phyloP scores from a whole-genome alignment of 2,329 filamentous ascomycete species.

The Sporothrix pseudoabietina region DNA sequence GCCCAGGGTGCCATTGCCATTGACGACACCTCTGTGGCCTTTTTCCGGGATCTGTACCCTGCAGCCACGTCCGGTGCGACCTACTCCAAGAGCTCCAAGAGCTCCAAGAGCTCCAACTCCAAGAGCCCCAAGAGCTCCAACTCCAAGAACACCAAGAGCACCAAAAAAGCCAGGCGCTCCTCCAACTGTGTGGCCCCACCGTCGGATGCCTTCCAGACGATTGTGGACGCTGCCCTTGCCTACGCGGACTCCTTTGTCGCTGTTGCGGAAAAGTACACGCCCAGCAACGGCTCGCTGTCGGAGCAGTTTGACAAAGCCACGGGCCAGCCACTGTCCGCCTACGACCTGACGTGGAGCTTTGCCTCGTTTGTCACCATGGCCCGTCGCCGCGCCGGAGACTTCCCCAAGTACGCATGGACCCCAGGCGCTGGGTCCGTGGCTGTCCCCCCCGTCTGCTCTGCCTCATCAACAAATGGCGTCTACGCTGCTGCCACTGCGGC shows the following conservation, averaged over 20 bases:
- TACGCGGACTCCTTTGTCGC: slow-evolving; percentile 7
- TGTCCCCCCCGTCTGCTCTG: not conserved
- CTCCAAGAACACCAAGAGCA: not conserved
- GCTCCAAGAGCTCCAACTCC: no score
- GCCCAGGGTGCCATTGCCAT: not conserved
- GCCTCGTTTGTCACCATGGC: slow-evolving; percentile 14
- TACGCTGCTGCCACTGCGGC: not conserved
- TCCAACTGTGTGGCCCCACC: not conserved
- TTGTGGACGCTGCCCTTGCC: not conserved
- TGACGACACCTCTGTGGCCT: not conserved
- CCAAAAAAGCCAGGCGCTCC: not conserved
- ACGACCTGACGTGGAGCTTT: slow-evolving; percentile 12
- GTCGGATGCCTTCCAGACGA: not conserved
- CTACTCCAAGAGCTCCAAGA: not conserved
- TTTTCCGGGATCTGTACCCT: slow-evolving; percentile 7
- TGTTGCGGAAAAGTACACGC: slow-evolving; percentile 1
- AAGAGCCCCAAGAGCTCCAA: no score
- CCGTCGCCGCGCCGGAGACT: not conserved
- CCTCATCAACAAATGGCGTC: not conserved
- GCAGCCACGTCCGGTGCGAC: not conserved
- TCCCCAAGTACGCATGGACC: not conserved
- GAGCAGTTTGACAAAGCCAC: slow-evolving; percentile 18
- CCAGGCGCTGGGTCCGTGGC: not conserved
- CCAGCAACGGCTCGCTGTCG: slow-evolving; percentile 8
- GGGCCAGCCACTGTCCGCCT: not conserved